Evolutionary conservation across 352 stramenopile species (phyloP).

Genomic region (Globisporangium polare): DNA sequence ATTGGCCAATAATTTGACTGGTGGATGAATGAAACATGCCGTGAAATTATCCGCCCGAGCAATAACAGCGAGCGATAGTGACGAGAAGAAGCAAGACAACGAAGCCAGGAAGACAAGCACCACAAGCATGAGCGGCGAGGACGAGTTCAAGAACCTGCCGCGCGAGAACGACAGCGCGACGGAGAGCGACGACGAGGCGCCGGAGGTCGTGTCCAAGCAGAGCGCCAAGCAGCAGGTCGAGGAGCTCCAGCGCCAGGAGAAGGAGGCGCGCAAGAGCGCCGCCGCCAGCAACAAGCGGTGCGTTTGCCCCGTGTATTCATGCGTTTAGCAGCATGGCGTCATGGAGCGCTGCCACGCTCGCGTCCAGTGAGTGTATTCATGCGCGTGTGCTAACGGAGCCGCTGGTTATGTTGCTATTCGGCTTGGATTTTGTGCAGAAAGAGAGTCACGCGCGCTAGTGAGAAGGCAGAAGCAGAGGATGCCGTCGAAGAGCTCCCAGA

Average conservation of each 20-base stretch:
- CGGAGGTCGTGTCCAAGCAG: conserved; percentile 73
- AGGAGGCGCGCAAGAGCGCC: conserved; percentile 37
- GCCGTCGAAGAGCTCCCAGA: conserved; percentile 45
- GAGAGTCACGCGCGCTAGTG: conserved; percentile 15
- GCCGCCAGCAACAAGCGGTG: conserved; percentile 44
- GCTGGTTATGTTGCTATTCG: background rate
- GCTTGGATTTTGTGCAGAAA: conserved; percentile 29
- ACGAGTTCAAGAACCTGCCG: conserved; percentile 17
- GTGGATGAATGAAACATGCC: conserved; percentile 1
- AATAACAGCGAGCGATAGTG: background rate
- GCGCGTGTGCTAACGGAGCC: background rate
- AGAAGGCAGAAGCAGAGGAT: conserved; percentile 11
- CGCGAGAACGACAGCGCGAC: conserved; percentile 20
- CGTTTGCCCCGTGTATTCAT: background rate
- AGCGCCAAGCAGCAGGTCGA: conserved; percentile 54
- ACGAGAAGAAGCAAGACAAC: background rate
- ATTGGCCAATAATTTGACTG: conserved; percentile 19
- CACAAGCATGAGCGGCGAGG: conserved; percentile 16
- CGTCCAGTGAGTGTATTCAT: background rate
- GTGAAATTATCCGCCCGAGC: background rate
- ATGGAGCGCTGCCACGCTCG: background rate
- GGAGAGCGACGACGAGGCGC: conserved; percentile 66
- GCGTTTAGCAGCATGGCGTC: background rate
- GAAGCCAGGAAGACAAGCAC: background rate
- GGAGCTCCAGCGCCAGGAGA: conserved; percentile 43